Conservation (phyloP, 345 rosid species). For the Syzygium aromaticum region DNA sequence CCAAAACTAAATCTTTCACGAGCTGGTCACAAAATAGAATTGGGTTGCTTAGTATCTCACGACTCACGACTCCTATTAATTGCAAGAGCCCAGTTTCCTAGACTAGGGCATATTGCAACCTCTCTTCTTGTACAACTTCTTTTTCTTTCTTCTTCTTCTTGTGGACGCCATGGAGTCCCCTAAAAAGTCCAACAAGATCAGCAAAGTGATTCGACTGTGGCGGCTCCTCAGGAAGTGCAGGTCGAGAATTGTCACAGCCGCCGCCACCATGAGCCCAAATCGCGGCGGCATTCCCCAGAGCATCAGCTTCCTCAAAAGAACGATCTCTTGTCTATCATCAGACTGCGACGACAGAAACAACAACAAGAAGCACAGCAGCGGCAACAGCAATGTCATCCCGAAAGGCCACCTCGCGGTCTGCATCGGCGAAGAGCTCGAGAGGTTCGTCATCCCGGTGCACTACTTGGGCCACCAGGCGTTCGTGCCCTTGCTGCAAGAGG, state of each 20-base stretch:
- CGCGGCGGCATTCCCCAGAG: not conserved
- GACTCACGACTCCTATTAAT: not conserved
- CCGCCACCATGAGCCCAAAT: not conserved
- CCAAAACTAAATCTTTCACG: not conserved
- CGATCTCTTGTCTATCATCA: slow-evolving; percentile 42
- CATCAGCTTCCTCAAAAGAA: slow-evolving; percentile 65
- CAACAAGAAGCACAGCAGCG: not conserved
- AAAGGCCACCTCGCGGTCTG: slow-evolving; percentile 67
- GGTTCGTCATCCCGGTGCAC: slow-evolving; percentile 59
- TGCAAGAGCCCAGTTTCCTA: not conserved
- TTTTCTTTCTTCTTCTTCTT: not conserved
- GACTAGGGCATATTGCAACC: not conserved
- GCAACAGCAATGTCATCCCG: slow-evolving; percentile 3
- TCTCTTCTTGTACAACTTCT: not conserved
- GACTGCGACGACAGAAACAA: slow-evolving; percentile 4
- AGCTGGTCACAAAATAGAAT: not conserved
- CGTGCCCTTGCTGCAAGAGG: slow-evolving; percentile 42
- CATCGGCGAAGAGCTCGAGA: slow-evolving; percentile 58
- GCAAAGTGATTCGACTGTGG: not conserved
- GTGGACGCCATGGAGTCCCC: not conserved
- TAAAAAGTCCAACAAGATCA: not conserved
- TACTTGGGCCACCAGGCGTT: slow-evolving; percentile 63
- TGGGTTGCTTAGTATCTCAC: not conserved
- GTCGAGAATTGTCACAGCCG: not conserved
- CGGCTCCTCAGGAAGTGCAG: not conserved